A percentile compares a stretch with the other conserved stretches of the same genome.
Conservation (phyloP, 768 basidiomycete genomes). For the Amanita phalloides region DNA sequence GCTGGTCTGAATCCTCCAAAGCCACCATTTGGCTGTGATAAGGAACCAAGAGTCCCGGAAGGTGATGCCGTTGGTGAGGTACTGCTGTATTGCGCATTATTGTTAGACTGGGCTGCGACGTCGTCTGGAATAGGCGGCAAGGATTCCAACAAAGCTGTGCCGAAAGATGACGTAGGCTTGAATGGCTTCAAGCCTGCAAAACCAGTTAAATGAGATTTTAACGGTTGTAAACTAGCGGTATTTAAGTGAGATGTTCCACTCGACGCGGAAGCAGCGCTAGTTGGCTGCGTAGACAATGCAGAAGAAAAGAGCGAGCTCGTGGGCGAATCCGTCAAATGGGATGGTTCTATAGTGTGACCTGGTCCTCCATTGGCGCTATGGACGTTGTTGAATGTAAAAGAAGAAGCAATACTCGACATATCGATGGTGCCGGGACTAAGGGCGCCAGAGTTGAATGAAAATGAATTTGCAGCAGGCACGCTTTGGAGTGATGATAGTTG, state of each 20-base stretch:
- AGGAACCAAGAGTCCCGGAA: conserved; percentile 4
- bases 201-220: conserved; percentile 39
- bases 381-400: conserved; percentile 42
- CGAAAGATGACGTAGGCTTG: conserved; percentile 76
- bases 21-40: conserved; percentile 30
- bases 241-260: conserved; percentile 18
- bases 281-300: conserved; percentile 36
- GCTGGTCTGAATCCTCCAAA: conserved; percentile 23
- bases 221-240: conserved; percentile 14
- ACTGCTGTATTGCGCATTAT: conserved; percentile 7
- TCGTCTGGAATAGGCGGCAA: conserved; percentile 63
- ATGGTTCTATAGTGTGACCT: conserved; percentile 15
- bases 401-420: conserved; percentile 64
- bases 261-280: conserved; percentile 16
- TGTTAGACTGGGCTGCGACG: conserved; percentile 12
- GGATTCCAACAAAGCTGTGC: conserved; percentile 60
- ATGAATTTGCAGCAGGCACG: conserved; percentile 17
- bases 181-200: conserved; percentile 65
- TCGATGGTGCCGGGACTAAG: conserved; percentile 37
- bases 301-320: conserved; percentile 38
- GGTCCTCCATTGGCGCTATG: conserved; percentile 13
- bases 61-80: conserved; percentile 7
- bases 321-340: conserved; percentile 26
- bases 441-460: conserved; percentile 29
- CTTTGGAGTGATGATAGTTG: conserved; percentile 13